Conservation (phyloP, 805 yeast genomes). For the Wickerhamiella cacticola region DNA sequence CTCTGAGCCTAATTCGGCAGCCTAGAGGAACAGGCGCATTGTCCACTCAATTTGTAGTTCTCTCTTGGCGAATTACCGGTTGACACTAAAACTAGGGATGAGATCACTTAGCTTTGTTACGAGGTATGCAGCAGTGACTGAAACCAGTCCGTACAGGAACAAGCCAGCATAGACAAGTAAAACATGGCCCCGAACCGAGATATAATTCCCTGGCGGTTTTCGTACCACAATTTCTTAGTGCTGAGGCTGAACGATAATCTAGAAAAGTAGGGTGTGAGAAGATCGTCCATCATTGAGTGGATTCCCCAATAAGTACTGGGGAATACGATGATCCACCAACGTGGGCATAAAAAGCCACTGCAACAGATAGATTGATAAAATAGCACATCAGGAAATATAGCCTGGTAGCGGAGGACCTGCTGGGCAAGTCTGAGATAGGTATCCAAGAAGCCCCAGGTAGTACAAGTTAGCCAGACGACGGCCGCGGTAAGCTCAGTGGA, state of each 20-base stretch:
- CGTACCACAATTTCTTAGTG: constrained; percentile 40
- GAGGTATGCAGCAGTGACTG: constrained; percentile 42
- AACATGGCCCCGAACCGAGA: constrained; percentile 44
- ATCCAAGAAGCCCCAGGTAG: too few species aligned
- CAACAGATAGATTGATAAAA: constrained; percentile 31
- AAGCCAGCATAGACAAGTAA: constrained; percentile 37
- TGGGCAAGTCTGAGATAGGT: too few species aligned
- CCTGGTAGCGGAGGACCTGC: too few species aligned
- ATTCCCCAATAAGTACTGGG: constrained; percentile 39
- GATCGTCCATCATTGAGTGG: constrained; percentile 34
- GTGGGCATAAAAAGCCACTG: constrained; percentile 31
- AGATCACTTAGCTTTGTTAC: constrained; percentile 44
- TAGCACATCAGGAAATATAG: too few species aligned
- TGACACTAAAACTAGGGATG: too few species aligned
- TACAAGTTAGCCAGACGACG: too few species aligned
- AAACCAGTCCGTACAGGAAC: constrained; percentile 41
- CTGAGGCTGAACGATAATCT: constrained; percentile 34
- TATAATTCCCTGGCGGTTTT: constrained; percentile 42
- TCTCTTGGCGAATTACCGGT: too few species aligned
- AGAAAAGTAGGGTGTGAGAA: constrained; percentile 41
- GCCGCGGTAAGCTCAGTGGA: too few species aligned
- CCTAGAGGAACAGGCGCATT: too few species aligned
- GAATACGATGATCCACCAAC: constrained; percentile 29
- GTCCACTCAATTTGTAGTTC: too few species aligned
- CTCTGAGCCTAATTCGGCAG: too few species aligned